Evolutionary conservation across 2,329 filamentous ascomycete genomes (phyloP).

Genomic region (Pseudopithomyces maydicus): DNA sequence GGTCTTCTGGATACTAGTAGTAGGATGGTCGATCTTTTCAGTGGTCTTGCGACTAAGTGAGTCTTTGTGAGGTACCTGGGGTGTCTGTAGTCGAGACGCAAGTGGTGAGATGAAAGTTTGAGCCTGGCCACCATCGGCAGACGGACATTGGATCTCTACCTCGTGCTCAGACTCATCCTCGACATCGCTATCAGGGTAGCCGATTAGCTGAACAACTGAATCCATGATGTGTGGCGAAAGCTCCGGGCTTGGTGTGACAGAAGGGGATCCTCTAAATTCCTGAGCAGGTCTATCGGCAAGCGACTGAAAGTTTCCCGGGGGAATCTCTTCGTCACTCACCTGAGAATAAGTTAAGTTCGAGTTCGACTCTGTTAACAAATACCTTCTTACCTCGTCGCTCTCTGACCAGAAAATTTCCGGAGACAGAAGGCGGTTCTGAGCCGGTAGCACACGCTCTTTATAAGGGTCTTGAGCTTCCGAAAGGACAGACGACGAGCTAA

Average conservation of each 20-base stretch:
- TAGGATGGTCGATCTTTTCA: not conserved
- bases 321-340: not conserved
- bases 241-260: not conserved
- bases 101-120: not conserved
- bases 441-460: too few species aligned
- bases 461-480: not conserved
- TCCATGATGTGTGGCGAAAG: not conserved
- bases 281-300: too few species aligned
- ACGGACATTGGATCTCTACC: not conserved
- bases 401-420: not conserved
- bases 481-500: not conserved
- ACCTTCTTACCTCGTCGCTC: not conserved
- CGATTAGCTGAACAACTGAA: not conserved
- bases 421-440: not conserved
- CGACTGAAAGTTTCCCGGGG: not conserved
- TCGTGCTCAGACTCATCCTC: constrained; percentile 1
- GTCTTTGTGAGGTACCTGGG: too few species aligned
- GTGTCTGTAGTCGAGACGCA: not conserved
- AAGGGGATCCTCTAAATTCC: too few species aligned
- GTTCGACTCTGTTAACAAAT: too few species aligned
- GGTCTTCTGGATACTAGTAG: not conserved
- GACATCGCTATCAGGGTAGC: not conserved
- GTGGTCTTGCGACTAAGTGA: not conserved
- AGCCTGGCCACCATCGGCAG: not conserved
- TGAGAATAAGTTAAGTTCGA: not conserved